A percentile compares a stretch with the other conserved stretches of the same genome.
Conservation (phyloP, 352 stramenopile species). For the Saprolegnia parasitica region DNA sequence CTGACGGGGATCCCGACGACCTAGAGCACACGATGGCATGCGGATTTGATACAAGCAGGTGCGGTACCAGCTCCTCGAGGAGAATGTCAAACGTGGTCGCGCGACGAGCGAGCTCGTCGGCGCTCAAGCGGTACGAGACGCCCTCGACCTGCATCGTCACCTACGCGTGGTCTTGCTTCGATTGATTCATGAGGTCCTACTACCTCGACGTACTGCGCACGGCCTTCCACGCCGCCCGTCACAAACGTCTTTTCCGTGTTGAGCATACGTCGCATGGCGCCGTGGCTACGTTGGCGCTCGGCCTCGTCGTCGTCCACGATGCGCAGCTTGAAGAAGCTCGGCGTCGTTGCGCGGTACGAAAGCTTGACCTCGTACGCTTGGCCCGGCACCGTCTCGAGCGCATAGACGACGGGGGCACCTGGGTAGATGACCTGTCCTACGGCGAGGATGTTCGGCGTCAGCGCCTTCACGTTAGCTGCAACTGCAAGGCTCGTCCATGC, state of each 20-base stretch:
- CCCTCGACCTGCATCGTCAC: conserved; percentile 28
- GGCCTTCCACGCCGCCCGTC: neutral
- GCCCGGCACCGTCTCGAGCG: conserved; percentile 1
- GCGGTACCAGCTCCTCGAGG: conserved; percentile 20
- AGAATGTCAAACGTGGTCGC: conserved; percentile 27
- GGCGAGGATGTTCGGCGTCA: conserved; percentile 13
- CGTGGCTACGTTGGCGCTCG: neutral
- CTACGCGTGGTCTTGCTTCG: too few relatives aligned
- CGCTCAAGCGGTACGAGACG: conserved; percentile 21
- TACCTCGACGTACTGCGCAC: conserved; percentile 23
- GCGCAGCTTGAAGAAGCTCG: conserved; percentile 25
- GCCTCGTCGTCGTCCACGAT: conserved; percentile 6
- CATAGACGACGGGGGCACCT: conserved; percentile 8
- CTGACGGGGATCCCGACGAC: conserved; percentile 6
- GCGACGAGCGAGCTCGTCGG: conserved; percentile 1
- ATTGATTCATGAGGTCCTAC: neutral
- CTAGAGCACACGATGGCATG: neutral
- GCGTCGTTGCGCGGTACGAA: conserved; percentile 26
- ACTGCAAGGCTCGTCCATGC: neutral
- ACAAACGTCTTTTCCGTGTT: conserved; percentile 31
- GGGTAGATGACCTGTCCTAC: conserved; percentile 21
- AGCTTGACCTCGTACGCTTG: conserved; percentile 27
- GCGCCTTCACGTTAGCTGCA: neutral
- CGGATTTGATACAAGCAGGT: neutral
- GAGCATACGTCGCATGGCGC: conserved; percentile 21